Evolutionary conservation across 1,284 basidiomycete species (phyloP).

Genomic region (Rhodotorula sp.): DNA sequence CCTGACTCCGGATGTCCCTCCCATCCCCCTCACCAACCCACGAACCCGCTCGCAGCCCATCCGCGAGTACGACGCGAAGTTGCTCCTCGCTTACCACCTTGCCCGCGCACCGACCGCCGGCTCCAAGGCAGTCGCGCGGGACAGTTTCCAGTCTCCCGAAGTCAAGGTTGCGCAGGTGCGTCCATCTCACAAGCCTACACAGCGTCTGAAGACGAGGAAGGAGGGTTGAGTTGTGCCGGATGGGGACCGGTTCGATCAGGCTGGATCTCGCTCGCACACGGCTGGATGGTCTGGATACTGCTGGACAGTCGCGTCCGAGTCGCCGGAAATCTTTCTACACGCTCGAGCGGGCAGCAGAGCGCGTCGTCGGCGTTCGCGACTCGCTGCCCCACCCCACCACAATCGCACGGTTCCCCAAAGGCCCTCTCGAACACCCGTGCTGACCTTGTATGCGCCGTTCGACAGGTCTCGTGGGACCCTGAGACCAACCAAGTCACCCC

Average conservation of each 20-base stretch:
- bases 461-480: conserved; percentile 73
- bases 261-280: neutral
- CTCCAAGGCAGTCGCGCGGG: conserved; percentile 55
- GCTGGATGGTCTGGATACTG: no score
- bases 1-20: no score
- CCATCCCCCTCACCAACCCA: no score
- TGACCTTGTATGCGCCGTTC: neutral
- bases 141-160: conserved; percentile 54
- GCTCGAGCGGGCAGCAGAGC: no score
- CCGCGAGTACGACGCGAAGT: conserved; percentile 60
- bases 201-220: no score
- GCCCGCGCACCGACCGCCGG: conserved; percentile 71
- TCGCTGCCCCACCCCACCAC: neutral
- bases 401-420: neutral
- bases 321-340: no score
- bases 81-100: conserved; percentile 89
- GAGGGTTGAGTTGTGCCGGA: no score
- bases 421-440: neutral
- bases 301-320: no score
- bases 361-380: no score
- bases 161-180: conserved; percentile 61
- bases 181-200: neutral
- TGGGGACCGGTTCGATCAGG: neutral
- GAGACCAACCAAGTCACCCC: conserved; percentile 76
- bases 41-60: conserved; percentile 18